Percentiles rank a stretch among this genome's conserved stretches.
phyloP scores from a whole-genome alignment of 306 rosid species.

The Elaeagnus macrophylla region DNA sequence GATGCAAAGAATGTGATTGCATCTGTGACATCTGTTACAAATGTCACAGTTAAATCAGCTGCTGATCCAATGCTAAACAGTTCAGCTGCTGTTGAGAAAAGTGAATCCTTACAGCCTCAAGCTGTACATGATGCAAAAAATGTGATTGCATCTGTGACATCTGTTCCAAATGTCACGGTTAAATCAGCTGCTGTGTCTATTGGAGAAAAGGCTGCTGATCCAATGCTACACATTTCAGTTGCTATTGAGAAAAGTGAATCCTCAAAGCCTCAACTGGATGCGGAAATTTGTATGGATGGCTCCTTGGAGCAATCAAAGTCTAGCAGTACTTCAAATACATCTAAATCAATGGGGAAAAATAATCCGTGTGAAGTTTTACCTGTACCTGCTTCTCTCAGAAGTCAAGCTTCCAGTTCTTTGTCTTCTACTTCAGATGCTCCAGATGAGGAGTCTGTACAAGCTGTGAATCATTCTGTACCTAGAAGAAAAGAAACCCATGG shows the following conservation, averaged over 20 bases:
- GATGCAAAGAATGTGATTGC: constrained; percentile 30
- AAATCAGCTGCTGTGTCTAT: constrained; percentile 35
- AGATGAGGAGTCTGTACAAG: constrained; percentile 33
- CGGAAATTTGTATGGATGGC: constrained; percentile 23
- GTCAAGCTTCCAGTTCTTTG: constrained; percentile 17
- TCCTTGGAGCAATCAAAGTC: constrained; percentile 27
- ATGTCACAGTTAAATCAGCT: constrained; percentile 41
- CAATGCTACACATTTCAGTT: constrained; percentile 22
- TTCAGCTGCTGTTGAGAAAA: constrained; percentile 29
- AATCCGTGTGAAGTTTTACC: constrained; percentile 26
- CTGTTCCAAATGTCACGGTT: constrained; percentile 34
- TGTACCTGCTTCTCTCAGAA: constrained; percentile 28
- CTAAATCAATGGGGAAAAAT: constrained; percentile 20
- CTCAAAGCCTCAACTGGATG: constrained; percentile 24
- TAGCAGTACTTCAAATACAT: constrained; percentile 24
- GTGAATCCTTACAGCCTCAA: constrained; percentile 31
- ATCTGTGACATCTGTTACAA: constrained; percentile 29
- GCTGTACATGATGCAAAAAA: constrained; percentile 38
- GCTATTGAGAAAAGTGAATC: constrained; percentile 40
- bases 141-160: constrained; percentile 24
- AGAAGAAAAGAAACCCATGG: constrained; percentile 41
- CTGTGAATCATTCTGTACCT: constrained; percentile 29
- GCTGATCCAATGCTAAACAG: constrained; percentile 30
- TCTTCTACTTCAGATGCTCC: constrained; percentile 21
- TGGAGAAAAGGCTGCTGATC: constrained; percentile 35